A percentile compares a stretch with the other conserved stretches of the same genome.
These are phyloP conservation scores for Lojkania enalia DNA, from an alignment of 2,329 filamentous ascomycete genomes.

Conservation along the genomic window DNA sequence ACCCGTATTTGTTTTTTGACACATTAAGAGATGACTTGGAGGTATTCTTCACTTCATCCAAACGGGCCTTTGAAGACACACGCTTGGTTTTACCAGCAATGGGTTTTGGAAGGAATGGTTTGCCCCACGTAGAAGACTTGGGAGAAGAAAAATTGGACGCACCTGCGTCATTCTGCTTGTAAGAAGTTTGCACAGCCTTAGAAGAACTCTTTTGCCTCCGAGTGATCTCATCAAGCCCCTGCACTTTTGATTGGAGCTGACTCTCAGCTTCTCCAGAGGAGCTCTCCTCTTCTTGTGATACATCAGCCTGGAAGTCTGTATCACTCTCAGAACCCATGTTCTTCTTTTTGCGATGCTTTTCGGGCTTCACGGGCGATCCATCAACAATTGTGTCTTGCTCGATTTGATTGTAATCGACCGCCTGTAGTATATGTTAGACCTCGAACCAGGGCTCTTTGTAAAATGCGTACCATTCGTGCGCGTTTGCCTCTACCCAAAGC, in stretches of 20 bases:
- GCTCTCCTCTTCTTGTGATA: slow-evolving; percentile 26
- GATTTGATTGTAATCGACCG: slow-evolving; percentile 52
- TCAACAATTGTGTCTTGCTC: slow-evolving; percentile 26
- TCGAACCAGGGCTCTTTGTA: background rate
- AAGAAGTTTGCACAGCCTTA: slow-evolving; percentile 2
- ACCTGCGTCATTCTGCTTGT: slow-evolving; percentile 28
- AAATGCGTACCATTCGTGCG: slow-evolving; percentile 59
- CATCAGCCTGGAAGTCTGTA: slow-evolving; percentile 53
- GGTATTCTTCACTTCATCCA: background rate
- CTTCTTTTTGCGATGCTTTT: slow-evolving; percentile 32
- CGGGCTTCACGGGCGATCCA: slow-evolving; percentile 37
- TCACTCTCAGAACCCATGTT: slow-evolving; percentile 48
- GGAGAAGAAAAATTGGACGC: slow-evolving; percentile 5
- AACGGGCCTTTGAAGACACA: no score
- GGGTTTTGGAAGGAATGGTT: slow-evolving; percentile 1
- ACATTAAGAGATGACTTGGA: background rate
- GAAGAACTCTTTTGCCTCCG: background rate
- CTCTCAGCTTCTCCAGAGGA: slow-evolving; percentile 10
- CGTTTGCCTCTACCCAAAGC: slow-evolving; percentile 85
- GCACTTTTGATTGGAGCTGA: slow-evolving; percentile 12
- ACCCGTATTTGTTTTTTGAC: no score
- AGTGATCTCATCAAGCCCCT: slow-evolving; percentile 4
- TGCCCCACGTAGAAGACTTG: background rate
- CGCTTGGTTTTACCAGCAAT: background rate
- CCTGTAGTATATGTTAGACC: slow-evolving; percentile 29